phyloP scores from a whole-genome alignment of 805 yeast species.

The Myxozyma monticola region DNA sequence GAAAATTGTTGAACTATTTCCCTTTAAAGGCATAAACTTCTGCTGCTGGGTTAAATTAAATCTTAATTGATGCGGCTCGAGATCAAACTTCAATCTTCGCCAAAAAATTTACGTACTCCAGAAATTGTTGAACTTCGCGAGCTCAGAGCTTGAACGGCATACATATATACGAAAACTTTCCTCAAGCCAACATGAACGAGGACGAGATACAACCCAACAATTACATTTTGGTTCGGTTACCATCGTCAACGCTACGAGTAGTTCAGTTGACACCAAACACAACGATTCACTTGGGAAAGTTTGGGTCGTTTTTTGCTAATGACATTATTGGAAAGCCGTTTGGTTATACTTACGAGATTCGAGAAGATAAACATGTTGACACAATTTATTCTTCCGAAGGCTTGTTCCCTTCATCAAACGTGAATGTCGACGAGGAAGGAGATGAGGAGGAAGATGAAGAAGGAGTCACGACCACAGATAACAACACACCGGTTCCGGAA shows the following conservation, averaged over 20 bases:
- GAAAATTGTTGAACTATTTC: no score
- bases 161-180: no score
- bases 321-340: slow-evolving; percentile 76
- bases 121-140: no score
- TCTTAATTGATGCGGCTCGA: no score
- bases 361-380: slow-evolving; percentile 48
- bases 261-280: slow-evolving; percentile 64
- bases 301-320: slow-evolving; percentile 78
- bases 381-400: slow-evolving; percentile 23
- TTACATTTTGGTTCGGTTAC: slow-evolving; percentile 68
- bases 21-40: no score
- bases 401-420: slow-evolving; percentile 21
- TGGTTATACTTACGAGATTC: slow-evolving; percentile 87
- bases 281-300: slow-evolving; percentile 77
- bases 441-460: slow-evolving; percentile 34
- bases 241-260: slow-evolving; percentile 76
- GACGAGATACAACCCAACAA: slow-evolving; percentile 48
- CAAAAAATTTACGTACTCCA: no score
- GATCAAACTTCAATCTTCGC: no score
- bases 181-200: no score
- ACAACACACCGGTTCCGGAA: not conserved
- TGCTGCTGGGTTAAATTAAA: no score
- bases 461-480: not conserved
- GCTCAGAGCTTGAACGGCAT: no score
- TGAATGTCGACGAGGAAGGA: slow-evolving; percentile 24